Evolutionary conservation across 306 rosid species (phyloP).

Genomic region (Quercus rubra): DNA sequence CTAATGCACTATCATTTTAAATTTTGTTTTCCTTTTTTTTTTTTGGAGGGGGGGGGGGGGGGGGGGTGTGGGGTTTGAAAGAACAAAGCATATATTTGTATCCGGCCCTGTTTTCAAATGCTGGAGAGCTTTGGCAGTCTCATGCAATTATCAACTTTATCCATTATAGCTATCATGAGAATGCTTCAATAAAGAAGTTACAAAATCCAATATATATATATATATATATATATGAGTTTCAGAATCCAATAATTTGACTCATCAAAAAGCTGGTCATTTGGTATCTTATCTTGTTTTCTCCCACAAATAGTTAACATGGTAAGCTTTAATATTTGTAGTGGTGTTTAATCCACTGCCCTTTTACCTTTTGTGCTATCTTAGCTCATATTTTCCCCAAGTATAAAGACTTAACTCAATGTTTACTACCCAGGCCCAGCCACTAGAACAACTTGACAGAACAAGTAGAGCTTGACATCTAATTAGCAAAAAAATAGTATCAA

Average conservation of each 20-base stretch:
- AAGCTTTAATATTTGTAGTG: neutral
- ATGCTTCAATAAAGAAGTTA: neutral
- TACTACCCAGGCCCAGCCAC: neutral
- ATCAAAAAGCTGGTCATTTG: neutral
- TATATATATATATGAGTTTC: neutral
- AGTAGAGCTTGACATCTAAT: neutral
- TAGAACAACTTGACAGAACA: neutral
- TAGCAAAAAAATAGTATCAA: too few relatives aligned
- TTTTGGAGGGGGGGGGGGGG: too few relatives aligned
- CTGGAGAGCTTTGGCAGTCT: neutral
- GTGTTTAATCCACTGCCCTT: neutral
- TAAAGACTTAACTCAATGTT: too few relatives aligned
- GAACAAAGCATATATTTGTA: neutral
- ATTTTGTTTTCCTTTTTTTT: neutral
- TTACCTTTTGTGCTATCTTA: neutral
- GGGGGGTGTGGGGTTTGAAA: neutral
- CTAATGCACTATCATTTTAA: neutral
- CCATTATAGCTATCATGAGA: neutral
- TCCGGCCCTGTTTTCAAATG: neutral
- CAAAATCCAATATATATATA: neutral
- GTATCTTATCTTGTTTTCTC: neutral
- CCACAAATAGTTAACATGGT: neutral
- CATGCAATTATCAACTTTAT: neutral
- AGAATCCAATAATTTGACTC: too few relatives aligned
- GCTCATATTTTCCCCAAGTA: neutral